Evolutionary conservation across 148 eudicot species (phyloP).

Genomic region (Beta vulgaris): DNA sequence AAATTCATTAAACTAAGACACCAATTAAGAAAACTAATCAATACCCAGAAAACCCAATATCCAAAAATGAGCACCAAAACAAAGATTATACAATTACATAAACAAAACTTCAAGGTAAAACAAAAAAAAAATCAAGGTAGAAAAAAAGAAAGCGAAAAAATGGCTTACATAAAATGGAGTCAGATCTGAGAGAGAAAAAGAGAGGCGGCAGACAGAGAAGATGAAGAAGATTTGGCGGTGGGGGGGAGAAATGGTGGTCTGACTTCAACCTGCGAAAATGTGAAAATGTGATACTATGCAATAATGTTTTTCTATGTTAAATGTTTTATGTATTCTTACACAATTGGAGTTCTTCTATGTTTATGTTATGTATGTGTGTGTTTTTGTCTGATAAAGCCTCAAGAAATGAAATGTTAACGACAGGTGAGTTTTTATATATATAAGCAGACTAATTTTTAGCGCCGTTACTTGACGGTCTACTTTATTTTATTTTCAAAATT

Average conservation of each 20-base stretch:
- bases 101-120: background rate
- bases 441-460: conserved; percentile 4
- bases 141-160: background rate
- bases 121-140: background rate
- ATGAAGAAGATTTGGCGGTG: background rate
- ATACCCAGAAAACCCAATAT: conserved; percentile 27
- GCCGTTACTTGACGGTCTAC: conserved; percentile 24
- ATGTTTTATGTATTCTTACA: no score
- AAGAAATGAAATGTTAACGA: background rate
- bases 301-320: no score
- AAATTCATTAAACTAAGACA: background rate
- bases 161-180: conserved; percentile 10
- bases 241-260: background rate
- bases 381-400: background rate
- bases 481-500: background rate
- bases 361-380: background rate
- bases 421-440: background rate
- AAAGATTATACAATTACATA: background rate
- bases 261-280: background rate
- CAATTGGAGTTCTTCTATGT: no score
- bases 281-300: background rate
- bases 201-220: background rate
- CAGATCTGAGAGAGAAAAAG: conserved; percentile 8
- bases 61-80: background rate
- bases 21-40: conserved; percentile 18